Percentiles rank a stretch among this genome's conserved stretches.
These are phyloP conservation scores for Tanacetum coccineum DNA, from an alignment of 129 eudicot species.

Conservation along the genomic window DNA sequence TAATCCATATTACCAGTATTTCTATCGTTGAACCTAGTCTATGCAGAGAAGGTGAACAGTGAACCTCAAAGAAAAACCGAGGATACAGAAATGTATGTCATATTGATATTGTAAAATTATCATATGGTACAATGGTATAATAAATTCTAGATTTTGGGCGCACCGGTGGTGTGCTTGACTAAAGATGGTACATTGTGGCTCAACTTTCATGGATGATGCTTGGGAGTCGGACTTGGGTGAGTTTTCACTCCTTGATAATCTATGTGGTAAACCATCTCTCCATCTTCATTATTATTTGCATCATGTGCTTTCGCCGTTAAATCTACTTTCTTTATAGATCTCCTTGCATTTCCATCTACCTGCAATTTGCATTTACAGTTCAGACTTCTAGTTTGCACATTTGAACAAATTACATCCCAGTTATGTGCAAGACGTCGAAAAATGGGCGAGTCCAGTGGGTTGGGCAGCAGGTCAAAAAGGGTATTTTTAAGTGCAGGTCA, in stretches of 20 bases:
- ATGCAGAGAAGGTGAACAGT: conserved; percentile 2
- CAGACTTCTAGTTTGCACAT: conserved; percentile 1
- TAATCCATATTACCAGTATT: conserved; percentile 1
- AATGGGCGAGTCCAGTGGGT: background rate
- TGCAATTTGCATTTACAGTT: conserved; percentile 27
- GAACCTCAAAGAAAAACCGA: conserved; percentile 2
- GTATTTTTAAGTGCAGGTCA: background rate
- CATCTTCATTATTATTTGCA: conserved; percentile 28
- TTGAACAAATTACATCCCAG: background rate
- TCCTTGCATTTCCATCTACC: conserved; percentile 32
- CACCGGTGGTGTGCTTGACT: conserved; percentile 11
- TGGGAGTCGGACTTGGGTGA: conserved; percentile 57
- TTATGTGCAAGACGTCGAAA: background rate
- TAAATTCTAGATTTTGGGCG: conserved; percentile 21
- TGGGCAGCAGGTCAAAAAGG: background rate
- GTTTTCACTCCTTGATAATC: conserved; percentile 55
- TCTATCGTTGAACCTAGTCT: conserved; percentile 19
- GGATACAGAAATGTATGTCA: conserved; percentile 9
- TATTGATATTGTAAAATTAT: conserved; percentile 6
- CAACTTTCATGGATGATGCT: conserved; percentile 58
- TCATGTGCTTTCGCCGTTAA: conserved; percentile 14
- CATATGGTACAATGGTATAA: conserved; percentile 17
- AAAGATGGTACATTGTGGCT: conserved; percentile 13
- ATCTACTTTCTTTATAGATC: conserved; percentile 23
- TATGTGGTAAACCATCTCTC: conserved; percentile 38